These are phyloP conservation scores for Plenodomus biglobosus DNA, from an alignment of 2,329 filamentous ascomycete genomes.

Conservation along the genomic window DNA sequence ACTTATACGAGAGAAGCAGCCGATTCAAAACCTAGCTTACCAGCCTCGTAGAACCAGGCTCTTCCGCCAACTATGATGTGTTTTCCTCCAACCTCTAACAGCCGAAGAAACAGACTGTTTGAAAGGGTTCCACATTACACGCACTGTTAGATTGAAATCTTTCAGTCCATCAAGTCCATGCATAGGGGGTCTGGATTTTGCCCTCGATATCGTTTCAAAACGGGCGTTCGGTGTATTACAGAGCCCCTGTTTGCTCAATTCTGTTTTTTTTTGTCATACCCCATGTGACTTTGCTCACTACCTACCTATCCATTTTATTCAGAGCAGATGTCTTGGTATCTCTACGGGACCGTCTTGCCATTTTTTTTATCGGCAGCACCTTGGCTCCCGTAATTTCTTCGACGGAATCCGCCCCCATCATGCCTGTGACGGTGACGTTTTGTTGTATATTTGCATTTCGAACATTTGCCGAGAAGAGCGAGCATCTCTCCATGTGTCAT, in stretches of 20 bases:
- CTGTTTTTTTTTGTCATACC: background rate
- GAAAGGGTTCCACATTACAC: too few relatives aligned
- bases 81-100: constrained; percentile 27
- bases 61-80: constrained; percentile 18
- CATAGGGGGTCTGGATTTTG: background rate
- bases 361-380: too few relatives aligned
- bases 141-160: background rate
- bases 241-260: background rate
- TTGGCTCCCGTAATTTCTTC: too few relatives aligned
- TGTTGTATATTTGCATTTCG: too few relatives aligned
- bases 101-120: constrained; percentile 14
- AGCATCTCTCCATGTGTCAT: too few relatives aligned
- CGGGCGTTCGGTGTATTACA: background rate
- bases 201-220: background rate
- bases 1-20: constrained; percentile 37
- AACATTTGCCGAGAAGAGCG: too few relatives aligned
- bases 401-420: too few relatives aligned
- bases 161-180: background rate
- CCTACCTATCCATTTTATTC: background rate
- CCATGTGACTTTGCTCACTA: background rate
- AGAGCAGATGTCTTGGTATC: background rate
- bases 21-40: constrained; percentile 29
- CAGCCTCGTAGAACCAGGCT: constrained; percentile 19
- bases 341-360: too few relatives aligned
- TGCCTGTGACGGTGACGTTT: too few relatives aligned